Evolutionary conservation across 371 early-diverging fungal species (phyloP).

Genomic region (Mucor sp.): DNA sequence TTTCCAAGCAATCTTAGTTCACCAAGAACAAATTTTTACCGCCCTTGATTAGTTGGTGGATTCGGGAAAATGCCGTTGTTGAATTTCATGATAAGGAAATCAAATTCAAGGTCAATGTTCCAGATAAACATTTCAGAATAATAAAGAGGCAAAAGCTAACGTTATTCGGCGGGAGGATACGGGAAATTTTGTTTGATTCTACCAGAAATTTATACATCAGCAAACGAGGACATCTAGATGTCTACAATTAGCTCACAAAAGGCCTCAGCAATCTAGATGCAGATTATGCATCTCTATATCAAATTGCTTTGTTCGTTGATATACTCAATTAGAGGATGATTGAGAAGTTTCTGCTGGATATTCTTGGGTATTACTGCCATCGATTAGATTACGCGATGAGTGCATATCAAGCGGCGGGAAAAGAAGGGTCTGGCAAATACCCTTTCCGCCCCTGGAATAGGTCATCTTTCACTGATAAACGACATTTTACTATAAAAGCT

Average conservation of each 20-base stretch:
- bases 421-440: constrained; percentile 18
- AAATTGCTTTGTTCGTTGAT: neutral
- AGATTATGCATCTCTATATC: neutral
- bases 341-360: neutral
- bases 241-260: neutral
- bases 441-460: constrained; percentile 17
- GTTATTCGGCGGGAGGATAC: constrained; percentile 14
- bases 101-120: constrained; percentile 1
- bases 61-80: constrained; percentile 3
- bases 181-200: constrained; percentile 4
- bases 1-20: neutral
- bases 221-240: neutral
- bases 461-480: neutral
- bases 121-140: constrained; percentile 4
- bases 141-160: neutral
- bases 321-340: neutral
- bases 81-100: neutral
- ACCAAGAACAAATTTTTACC: neutral
- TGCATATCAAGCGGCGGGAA: constrained; percentile 8
- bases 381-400: constrained; percentile 4
- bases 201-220: neutral
- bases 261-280: neutral
- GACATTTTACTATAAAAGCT: neutral
- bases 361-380: neutral
- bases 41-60: neutral